Evolutionary conservation across 768 basidiomycete species (phyloP).

Genomic region (Mycena epipterygia): DNA sequence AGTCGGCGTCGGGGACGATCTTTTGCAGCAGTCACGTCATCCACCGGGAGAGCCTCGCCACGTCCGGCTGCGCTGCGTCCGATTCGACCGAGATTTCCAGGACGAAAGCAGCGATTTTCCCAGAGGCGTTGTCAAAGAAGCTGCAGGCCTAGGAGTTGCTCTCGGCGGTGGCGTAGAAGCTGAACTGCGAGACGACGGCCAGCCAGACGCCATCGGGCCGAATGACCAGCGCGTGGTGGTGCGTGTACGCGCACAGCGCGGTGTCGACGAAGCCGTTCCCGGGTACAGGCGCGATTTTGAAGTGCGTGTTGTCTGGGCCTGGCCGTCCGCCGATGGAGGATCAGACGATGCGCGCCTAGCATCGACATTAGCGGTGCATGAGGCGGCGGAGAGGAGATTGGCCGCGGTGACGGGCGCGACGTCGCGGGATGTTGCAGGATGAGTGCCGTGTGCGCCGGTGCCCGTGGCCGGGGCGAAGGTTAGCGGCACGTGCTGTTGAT

Average conservation of each 20-base stretch:
- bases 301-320: conserved; percentile 25
- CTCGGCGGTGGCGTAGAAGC: conserved; percentile 26
- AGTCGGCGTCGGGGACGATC: conserved; percentile 18
- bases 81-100: conserved; percentile 23
- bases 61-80: conserved; percentile 18
- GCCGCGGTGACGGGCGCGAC: conserved; percentile 25
- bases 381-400: conserved; percentile 21
- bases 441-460: conserved; percentile 12
- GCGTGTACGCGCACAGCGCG: conserved; percentile 24
- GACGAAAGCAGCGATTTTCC: not conserved
- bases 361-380: conserved; percentile 3
- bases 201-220: conserved; percentile 31
- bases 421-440: conserved; percentile 23
- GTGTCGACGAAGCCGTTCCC: conserved; percentile 30
- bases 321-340: conserved; percentile 22
- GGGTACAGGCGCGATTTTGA: conserved; percentile 22
- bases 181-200: conserved; percentile 27
- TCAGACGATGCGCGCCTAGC: conserved; percentile 12
- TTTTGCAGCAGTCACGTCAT: conserved; percentile 18
- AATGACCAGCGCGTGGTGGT: conserved; percentile 29
- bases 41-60: conserved; percentile 15
- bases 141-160: too few relatives aligned
- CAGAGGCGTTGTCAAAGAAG: conserved; percentile 18
- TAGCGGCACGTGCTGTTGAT: too few relatives aligned
- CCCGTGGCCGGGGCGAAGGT: conserved; percentile 24